Base-by-base conservation (phyloP, 495 filamentous ascomycete species). In the Viridothelium virens region DNA sequence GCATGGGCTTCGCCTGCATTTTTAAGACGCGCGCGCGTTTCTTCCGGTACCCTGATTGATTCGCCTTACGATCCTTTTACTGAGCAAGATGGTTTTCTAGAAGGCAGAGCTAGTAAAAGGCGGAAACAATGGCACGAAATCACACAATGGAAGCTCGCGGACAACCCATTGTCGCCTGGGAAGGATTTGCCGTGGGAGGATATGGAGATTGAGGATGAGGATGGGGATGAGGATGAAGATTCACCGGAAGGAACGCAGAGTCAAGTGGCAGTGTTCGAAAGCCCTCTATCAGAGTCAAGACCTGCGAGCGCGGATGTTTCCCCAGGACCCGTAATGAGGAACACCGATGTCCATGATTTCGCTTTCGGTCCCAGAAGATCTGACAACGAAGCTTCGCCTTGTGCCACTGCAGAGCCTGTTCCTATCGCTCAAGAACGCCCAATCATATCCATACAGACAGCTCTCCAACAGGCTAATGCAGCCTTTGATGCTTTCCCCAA, bases 1-100 rank as follows among this genome's bases (percentile, higher is more conserved):
- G 69, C 62, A 71, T 94, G 85, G 80, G 78, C 82, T 31, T 94
- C 92, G 4, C 91, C 91, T 4, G 89, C 89, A 7, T 94, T 95
- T 68, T 70, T 90, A 25, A 90, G 86, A 69, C 79, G 86, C 34
- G 77, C 81, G 18, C 81, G 87, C 56, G 74, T 84, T 4, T 89
- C 86, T 1, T 85, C 84, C 65, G 84, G 84, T 0, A 80, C 82
- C 1, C 74, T 87, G 0, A 80, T 85, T 31, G 82, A 86, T 67
- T 80, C 82, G 10, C 77, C 76, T 12, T 83, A 84, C 66, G 85
- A 90, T 69, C 86, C 89, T 16, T 92, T 95, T 64, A 80, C 79
- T 6, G 86, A 91, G 39, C 87, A 88, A 66, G 89, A 87, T 72
- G 86, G 85, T 0, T 79, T 75, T 66, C 77, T 85, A 33, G 83